A percentile compares a stretch with the other conserved stretches of the same genome.
Conservation (phyloP, 352 stramenopile genomes). For the Sclerospora graminicola region DNA sequence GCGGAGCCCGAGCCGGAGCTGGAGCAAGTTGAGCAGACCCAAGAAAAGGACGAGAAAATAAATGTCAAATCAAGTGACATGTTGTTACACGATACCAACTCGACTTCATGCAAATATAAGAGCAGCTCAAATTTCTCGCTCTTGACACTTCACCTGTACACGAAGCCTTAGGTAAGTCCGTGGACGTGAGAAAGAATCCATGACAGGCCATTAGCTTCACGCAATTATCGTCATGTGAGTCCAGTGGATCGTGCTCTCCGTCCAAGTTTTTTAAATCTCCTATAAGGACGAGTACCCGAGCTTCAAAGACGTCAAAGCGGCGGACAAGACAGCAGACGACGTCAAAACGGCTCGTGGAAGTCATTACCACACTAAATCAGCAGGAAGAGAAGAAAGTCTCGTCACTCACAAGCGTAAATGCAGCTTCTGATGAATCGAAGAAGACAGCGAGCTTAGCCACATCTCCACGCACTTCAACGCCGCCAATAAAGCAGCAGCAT, state of each 20-base stretch:
- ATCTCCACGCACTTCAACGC: slow-evolving; percentile 19
- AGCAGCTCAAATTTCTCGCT: slow-evolving; percentile 27
- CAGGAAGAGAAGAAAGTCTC: slow-evolving; percentile 8
- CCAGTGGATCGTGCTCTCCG: slow-evolving; percentile 34
- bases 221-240: slow-evolving; percentile 13
- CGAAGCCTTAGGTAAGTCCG: slow-evolving; percentile 1
- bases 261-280: slow-evolving; percentile 74
- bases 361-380: slow-evolving; percentile 10
- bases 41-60: slow-evolving; percentile 25
- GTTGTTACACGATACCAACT: slow-evolving; percentile 31
- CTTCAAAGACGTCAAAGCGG: slow-evolving; percentile 8
- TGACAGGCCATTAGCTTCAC: slow-evolving; percentile 11
- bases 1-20: slow-evolving; percentile 5
- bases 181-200: slow-evolving; percentile 2
- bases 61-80: slow-evolving; percentile 45
- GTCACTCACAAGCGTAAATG: slow-evolving; percentile 7
- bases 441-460: background rate
- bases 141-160: slow-evolving; percentile 28
- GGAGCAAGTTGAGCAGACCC: slow-evolving; percentile 4
- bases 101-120: slow-evolving; percentile 36
- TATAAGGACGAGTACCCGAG: slow-evolving; percentile 10
- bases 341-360: slow-evolving; percentile 10
- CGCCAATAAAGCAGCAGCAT: slow-evolving; percentile 17
- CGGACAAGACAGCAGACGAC: slow-evolving; percentile 5
- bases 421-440: slow-evolving; percentile 1